A percentile compares a stretch with the other conserved stretches of the same genome.
phyloP scores from a whole-genome alignment of 805 yeast genomes.

The Starmerella apicola region DNA sequence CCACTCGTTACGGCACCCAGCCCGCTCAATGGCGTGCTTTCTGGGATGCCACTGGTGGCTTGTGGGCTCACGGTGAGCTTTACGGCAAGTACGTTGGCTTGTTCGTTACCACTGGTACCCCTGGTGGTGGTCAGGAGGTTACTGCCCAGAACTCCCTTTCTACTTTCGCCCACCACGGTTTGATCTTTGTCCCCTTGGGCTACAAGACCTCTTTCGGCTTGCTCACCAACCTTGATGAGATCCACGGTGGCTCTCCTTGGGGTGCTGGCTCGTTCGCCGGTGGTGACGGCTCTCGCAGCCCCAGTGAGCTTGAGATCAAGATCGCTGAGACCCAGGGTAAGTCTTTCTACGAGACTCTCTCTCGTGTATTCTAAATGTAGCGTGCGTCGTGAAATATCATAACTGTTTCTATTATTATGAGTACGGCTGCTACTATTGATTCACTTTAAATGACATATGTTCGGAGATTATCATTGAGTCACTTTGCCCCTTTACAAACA shows the following conservation, averaged over 20 bases:
- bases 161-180: constrained; percentile 61
- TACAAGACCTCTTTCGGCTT: constrained; percentile 46
- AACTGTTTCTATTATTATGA: too few relatives aligned
- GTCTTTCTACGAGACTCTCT: constrained; percentile 40
- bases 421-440: too few relatives aligned
- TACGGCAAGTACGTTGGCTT: constrained; percentile 63
- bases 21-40: constrained; percentile 68
- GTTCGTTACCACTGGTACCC: constrained; percentile 58
- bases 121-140: constrained; percentile 69
- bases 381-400: too few relatives aligned
- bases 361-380: constrained; percentile 21
- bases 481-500: too few relatives aligned
- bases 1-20: constrained; percentile 64
- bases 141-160: constrained; percentile 49
- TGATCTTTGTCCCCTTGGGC: constrained; percentile 67
- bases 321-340: constrained; percentile 59
- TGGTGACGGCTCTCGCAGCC: constrained; percentile 61
- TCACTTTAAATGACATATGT: too few relatives aligned
- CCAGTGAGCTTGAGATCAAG: constrained; percentile 49
- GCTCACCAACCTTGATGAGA: constrained; percentile 46
- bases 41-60: constrained; percentile 65
- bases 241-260: constrained; percentile 78
- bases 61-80: constrained; percentile 62
- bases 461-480: too few relatives aligned
- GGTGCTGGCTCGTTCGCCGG: constrained; percentile 77